A percentile compares a stretch with the other conserved stretches of the same genome.
These are phyloP conservation scores for Wilhelminamyces savonicus DNA, from an alignment of 805 yeast species.

Conservation along the genomic window DNA sequence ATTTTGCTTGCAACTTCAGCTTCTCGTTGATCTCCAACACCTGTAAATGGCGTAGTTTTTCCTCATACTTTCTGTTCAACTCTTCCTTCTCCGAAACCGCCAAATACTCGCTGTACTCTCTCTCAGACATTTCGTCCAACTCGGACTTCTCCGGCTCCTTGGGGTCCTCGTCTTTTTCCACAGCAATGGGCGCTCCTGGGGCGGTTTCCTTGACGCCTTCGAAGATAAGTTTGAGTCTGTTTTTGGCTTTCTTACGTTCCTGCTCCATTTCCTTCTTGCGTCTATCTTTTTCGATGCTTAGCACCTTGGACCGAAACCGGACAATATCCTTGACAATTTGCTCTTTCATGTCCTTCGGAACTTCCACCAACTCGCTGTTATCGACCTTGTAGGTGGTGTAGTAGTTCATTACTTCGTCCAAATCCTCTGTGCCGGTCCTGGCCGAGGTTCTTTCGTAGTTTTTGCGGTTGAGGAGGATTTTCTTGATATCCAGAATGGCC, in stretches of 20 bases:
- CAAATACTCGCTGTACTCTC: constrained; percentile 25
- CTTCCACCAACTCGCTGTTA: constrained; percentile 48
- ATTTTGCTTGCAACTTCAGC: constrained; percentile 12
- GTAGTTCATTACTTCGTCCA: constrained; percentile 29
- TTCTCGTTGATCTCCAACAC: constrained; percentile 12
- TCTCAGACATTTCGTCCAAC: constrained; percentile 6
- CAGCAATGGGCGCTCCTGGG: no score
- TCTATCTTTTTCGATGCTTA: constrained; percentile 45
- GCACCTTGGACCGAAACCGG: constrained; percentile 49
- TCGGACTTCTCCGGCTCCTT: constrained; percentile 12
- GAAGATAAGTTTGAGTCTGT: constrained; percentile 40
- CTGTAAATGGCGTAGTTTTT: constrained; percentile 8
- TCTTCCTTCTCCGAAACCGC: constrained; percentile 17
- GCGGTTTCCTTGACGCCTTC: constrained; percentile 23
- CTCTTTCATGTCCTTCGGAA: constrained; percentile 49
- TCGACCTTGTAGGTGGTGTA: constrained; percentile 46
- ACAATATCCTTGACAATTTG: constrained; percentile 47
- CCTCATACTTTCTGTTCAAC: constrained; percentile 13
- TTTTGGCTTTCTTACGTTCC: constrained; percentile 45
- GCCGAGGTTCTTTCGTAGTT: constrained; percentile 12
- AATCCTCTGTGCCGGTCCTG: constrained; percentile 26
- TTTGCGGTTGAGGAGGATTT: constrained; percentile 11
- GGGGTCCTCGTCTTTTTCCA: constrained; percentile 4
- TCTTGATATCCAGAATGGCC: background rate
- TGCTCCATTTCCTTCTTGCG: constrained; percentile 41